Base-by-base conservation (phyloP, 2,329 filamentous ascomycete genomes). In the Trichoderma semiorbis region DNA sequence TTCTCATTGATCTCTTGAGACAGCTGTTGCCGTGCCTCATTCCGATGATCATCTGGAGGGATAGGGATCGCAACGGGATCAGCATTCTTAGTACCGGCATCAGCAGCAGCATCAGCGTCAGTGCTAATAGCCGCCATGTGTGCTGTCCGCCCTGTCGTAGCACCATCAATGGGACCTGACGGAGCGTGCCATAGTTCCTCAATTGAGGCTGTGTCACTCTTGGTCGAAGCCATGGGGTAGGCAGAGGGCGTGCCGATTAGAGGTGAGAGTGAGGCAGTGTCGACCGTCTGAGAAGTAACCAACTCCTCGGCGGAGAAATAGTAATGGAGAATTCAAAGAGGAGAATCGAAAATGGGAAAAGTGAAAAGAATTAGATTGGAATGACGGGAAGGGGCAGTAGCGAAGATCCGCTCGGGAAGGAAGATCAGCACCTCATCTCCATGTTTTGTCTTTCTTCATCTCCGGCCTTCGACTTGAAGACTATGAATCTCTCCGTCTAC, bases 191-290 rank as follows among this genome's bases (percentile, higher is more conserved):
- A 67, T 34, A 8, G 65, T 64, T 64, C 58, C 71, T 66, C 66
- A 24, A 61, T 60, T 64, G 66, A 72, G 70, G 70, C 70, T 72
- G 70, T 72, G 70, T 72, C 43, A 47, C 39, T 61, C 53, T 66
- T 39, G 32, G 39, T 36, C 4, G 66, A 34, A 34, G 66, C 61
- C 71, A 72, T 72, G 60, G 68, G 43, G 50, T 18, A 34, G 32
- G 50, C 21, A 26, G 32, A 67, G 39, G 36, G 65, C 18, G 65
- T 39, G 39, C 58, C 39, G 18, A 36, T 43, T 39, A 57, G 64
- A 28, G 11, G 39, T 10, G 28, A 21, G 47, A 65, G 7, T 16
- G 69, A 65, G 69, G 69, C 69, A 66, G 69, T 71, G 69, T 50
- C 43, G 21, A 66, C 26, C 62, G 50, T 21, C 32, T 18, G 21